Evolutionary conservation across 768 basidiomycete species (phyloP).

Genomic region (Lyophyllum shimeji): DNA sequence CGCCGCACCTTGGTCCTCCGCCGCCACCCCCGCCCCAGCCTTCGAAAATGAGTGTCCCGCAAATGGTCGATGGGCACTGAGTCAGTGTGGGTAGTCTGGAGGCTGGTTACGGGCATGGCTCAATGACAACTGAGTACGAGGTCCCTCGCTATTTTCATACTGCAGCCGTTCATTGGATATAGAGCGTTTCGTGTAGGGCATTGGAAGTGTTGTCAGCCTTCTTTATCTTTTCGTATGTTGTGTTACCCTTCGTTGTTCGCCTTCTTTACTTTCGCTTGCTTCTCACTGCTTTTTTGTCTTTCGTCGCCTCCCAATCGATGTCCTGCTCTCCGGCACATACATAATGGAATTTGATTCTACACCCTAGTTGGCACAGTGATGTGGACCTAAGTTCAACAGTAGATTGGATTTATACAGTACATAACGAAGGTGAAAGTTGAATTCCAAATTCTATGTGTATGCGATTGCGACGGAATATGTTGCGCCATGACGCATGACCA

Average conservation of each 20-base stretch:
- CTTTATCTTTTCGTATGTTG: not conserved
- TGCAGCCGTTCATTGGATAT: not conserved
- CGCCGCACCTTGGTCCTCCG: slow-evolving; percentile 25
- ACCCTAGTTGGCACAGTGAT: not conserved
- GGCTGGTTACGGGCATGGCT: not conserved
- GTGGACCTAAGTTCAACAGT: no score
- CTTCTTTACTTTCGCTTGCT: not conserved
- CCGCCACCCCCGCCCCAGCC: slow-evolving; percentile 29
- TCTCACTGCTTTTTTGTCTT: not conserved
- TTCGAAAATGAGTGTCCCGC: slow-evolving; percentile 43
- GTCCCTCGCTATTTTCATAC: not conserved
- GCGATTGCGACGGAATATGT: no score
- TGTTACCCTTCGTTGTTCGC: not conserved
- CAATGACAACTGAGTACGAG: not conserved
- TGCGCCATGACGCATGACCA: no score
- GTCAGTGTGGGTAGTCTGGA: not conserved
- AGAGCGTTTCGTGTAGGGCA: not conserved
- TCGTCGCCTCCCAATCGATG: not conserved
- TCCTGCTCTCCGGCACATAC: not conserved
- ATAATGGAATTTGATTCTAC: not conserved
- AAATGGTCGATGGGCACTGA: slow-evolving; percentile 40
- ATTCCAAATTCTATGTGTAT: no score
- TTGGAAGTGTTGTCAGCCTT: not conserved
- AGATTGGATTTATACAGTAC: no score
- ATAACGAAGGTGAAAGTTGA: no score